Conservation (phyloP, 164 flowering plant species). For the Piper longum region DNA sequence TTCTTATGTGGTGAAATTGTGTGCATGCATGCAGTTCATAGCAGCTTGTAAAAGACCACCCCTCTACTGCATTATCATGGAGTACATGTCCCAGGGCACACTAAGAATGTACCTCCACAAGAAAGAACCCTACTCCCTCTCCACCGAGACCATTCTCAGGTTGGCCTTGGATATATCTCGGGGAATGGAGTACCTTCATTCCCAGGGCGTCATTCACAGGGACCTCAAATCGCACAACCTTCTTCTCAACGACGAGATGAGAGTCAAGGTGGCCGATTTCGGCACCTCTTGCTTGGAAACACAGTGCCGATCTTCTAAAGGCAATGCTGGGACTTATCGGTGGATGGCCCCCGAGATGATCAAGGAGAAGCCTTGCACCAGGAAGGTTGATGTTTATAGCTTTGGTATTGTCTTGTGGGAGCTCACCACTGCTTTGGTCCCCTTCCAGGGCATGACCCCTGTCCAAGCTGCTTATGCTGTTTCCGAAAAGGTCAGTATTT, state of each 20-base stretch:
- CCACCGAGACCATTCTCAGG: constrained; percentile 66
- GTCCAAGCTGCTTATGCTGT: constrained; percentile 98
- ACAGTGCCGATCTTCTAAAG: constrained; percentile 55
- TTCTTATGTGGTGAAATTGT: background rate
- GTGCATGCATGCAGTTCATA: constrained; percentile 46
- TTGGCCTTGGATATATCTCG: constrained; percentile 87
- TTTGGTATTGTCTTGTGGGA: constrained; percentile 94
- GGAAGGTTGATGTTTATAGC: constrained; percentile 94
- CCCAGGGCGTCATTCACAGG: constrained; percentile 89
- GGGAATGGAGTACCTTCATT: constrained; percentile 93
- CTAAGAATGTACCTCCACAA: constrained; percentile 90
- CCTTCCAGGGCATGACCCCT: constrained; percentile 95
- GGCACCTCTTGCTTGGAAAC: constrained; percentile 90
- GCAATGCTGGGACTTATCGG: constrained; percentile 87
- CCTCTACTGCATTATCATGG: constrained; percentile 80
- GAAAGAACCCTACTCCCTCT: constrained; percentile 79
- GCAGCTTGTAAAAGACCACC: constrained; percentile 95
- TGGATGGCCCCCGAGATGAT: constrained; percentile 99
- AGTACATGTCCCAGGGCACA: constrained; percentile 94
- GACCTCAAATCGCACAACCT: constrained; percentile 83
- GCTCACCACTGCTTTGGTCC: constrained; percentile 76
- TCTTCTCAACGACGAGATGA: constrained; percentile 82
- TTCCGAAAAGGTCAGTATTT: constrained; percentile 56
- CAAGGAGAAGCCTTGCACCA: constrained; percentile 66
- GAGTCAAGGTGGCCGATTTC: constrained; percentile 92